Conservation (phyloP, 2,329 filamentous ascomycete genomes). For the Fusarium sp. region DNA sequence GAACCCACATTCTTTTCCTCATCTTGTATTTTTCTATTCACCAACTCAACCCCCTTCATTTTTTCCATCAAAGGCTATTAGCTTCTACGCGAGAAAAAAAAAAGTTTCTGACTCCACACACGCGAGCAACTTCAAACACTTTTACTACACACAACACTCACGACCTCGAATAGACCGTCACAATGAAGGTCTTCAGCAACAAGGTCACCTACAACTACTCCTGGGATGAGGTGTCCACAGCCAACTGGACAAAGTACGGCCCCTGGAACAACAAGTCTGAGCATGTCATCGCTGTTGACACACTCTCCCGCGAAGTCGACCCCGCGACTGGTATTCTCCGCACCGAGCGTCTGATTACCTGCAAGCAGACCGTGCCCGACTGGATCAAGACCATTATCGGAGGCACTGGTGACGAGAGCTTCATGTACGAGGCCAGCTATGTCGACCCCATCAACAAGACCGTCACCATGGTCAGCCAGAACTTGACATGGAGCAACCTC, state of each 20-base stretch:
- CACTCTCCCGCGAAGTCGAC: conserved; percentile 76
- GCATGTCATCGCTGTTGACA: conserved; percentile 96
- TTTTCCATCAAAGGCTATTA: conserved; percentile 5
- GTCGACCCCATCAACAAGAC: conserved; percentile 86
- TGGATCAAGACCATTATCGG: conserved; percentile 87
- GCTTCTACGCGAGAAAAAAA: conserved; percentile 19
- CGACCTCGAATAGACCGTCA: conserved; percentile 41
- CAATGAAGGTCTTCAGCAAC: conserved; percentile 96
- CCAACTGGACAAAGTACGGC: conserved; percentile 99
- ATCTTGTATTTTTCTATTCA: conserved; percentile 12
- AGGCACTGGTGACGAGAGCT: conserved; percentile 77
- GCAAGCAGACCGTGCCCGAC: conserved; percentile 74
- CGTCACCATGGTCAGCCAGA: conserved; percentile 96
- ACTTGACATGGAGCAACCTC: conserved; percentile 92
- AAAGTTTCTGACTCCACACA: conserved; percentile 39
- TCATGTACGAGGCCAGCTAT: conserved; percentile 96
- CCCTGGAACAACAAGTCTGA: conserved; percentile 99
- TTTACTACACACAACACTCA: neutral
- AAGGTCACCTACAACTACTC: conserved; percentile 94
- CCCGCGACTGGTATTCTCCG: conserved; percentile 69
- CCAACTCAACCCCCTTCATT: conserved; percentile 11
- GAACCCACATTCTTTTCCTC: conserved; percentile 3
- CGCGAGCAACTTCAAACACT: conserved; percentile 24
- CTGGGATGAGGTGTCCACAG: conserved; percentile 97
- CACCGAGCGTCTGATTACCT: conserved; percentile 72